These are phyloP conservation scores for Linderniella brevidens DNA, from an alignment of 257 asterid genomes.

Conservation along the genomic window DNA sequence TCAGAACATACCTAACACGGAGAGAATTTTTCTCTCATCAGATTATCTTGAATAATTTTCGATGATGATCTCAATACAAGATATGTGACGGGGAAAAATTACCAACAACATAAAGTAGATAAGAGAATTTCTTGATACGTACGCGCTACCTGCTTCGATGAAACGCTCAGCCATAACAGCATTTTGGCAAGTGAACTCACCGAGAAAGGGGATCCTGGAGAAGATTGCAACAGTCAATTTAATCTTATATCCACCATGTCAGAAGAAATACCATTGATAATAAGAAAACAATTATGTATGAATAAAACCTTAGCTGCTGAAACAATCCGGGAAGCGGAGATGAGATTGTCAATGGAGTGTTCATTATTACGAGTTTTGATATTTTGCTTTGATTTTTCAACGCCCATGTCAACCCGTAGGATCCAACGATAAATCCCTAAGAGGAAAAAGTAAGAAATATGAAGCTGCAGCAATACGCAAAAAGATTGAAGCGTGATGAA, in stretches of 20 bases:
- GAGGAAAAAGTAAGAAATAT: slow-evolving; percentile 9
- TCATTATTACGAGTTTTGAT: slow-evolving; percentile 66
- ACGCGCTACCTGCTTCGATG: slow-evolving; percentile 99
- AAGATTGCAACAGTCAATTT: slow-evolving; percentile 1
- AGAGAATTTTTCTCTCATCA: slow-evolving; percentile 10
- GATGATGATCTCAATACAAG: too few species aligned
- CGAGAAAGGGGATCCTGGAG: slow-evolving; percentile 76
- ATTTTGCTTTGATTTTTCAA: slow-evolving; percentile 61
- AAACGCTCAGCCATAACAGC: slow-evolving; percentile 96
- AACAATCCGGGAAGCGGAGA: slow-evolving; percentile 94
- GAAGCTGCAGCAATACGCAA: background rate
- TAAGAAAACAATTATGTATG: background rate
- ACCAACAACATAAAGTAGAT: slow-evolving; percentile 1
- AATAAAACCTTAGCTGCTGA: slow-evolving; percentile 63
- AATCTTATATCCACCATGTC: too few species aligned
- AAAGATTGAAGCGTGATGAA: too few species aligned
- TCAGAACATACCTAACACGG: slow-evolving; percentile 68
- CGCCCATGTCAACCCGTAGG: slow-evolving; percentile 96
- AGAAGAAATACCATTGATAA: too few species aligned
- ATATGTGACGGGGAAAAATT: too few species aligned
- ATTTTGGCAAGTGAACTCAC: slow-evolving; percentile 92
- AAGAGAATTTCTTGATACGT: slow-evolving; percentile 38
- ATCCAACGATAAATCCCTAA: slow-evolving; percentile 92
- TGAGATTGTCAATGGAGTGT: slow-evolving; percentile 76
- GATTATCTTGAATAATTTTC: slow-evolving; percentile 1